Base-by-base conservation (phyloP, 2,329 filamentous ascomycete genomes). In the Colletotrichum lini region DNA sequence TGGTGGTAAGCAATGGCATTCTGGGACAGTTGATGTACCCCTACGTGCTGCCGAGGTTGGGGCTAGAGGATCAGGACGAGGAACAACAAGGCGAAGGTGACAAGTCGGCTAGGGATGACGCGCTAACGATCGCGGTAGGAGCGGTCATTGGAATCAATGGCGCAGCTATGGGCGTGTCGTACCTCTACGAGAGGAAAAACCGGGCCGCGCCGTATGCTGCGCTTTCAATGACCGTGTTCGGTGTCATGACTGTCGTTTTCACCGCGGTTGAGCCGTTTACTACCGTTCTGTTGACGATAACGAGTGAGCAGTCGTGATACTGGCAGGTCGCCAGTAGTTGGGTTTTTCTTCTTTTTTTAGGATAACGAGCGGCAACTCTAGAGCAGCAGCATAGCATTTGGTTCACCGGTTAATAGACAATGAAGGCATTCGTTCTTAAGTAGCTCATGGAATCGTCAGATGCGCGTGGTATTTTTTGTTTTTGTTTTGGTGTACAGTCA, bases 101-200 rank as follows among this genome's bases (percentile, higher is more conserved):
- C 13, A 40, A 66, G 2, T 23, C 6, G 23, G 9, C 6, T 13
- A 42, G 15, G 30, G 78, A 79, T 21, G 80, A 82, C 64, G 77
- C 83, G 0, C 67, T 77, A 2, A 84, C 81, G 0, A 82, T 89
- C 2, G 87, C 87, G 0, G 80, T 84, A 0, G 88, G 88, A 45
- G 82, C 88, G 45, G 82, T 87, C 0, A 82, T 89, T 59, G 88
- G 88, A 3, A 85, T 90, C 79, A 90, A 90, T 73, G 87, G 87
- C 1, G 88, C 88, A 0, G 88, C 88, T 4, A 89, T 90, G 87
- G 88, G 88, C 2, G 88, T 88, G 0, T 84, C 88, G 0, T 87
- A 88, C 70, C 80, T 90, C 16, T 89, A 90, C 67, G 87, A 89
- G 77, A 83, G 82, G 9, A 81, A 81, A 64, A 88, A 85, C 73